phyloP scores from a whole-genome alignment of 1,284 basidiomycete genomes.

The Ganoderma lingzhi region DNA sequence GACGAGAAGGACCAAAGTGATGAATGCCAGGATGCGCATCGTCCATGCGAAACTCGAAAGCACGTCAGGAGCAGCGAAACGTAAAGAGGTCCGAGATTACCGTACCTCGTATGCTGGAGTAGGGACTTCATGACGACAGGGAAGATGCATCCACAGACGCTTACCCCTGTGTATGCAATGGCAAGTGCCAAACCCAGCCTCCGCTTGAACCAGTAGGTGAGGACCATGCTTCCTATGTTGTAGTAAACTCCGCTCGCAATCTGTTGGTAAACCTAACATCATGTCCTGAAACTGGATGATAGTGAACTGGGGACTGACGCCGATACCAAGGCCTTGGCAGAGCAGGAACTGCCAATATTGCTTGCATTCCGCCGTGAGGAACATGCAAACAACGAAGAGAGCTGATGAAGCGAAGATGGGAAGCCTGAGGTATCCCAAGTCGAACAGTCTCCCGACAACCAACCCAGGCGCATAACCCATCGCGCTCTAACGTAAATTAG shows the following conservation, averaged over 20 bases:
- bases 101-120: constrained; percentile 43
- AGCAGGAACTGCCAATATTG: constrained; percentile 61
- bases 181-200: constrained; percentile 49
- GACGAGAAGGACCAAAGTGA: constrained; percentile 51
- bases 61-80: neutral
- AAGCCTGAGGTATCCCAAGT: constrained; percentile 54
- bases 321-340: constrained; percentile 54
- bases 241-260: neutral
- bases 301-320: constrained; percentile 37
- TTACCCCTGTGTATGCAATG: constrained; percentile 46
- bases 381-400: constrained; percentile 50
- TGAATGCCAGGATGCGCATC: constrained; percentile 63
- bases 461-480: neutral
- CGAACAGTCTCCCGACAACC: constrained; percentile 53
- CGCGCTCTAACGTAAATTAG: neutral
- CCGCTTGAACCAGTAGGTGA: constrained; percentile 54
- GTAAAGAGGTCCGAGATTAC: neutral
- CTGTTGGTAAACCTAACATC: neutral
- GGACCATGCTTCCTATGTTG: neutral
- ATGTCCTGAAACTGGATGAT: too few species aligned
- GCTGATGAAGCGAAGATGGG: constrained; percentile 42
- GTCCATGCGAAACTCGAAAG: constrained; percentile 48
- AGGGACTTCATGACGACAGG: constrained; percentile 50
- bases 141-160: constrained; percentile 51
- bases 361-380: constrained; percentile 57